A percentile compares a stretch with the other conserved stretches of the same genome.
phyloP scores from a whole-genome alignment of 306 rosid species.

The Morella rubra region DNA sequence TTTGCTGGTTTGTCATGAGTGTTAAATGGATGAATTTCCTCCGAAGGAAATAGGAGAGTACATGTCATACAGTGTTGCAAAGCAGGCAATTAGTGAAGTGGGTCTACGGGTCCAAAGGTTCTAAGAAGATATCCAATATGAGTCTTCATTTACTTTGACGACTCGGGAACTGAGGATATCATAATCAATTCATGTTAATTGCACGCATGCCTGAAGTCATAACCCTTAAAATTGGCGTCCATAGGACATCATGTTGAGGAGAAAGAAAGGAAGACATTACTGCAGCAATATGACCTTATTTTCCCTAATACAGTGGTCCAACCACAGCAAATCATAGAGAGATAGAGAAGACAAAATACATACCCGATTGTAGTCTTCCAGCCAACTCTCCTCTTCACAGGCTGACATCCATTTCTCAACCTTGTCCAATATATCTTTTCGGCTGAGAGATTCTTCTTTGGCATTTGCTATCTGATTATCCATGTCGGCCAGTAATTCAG shows the following conservation, averaged over 20 bases:
- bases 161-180: not conserved
- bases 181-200: not conserved
- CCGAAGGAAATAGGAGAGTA: not conserved
- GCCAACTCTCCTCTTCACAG: slow-evolving; percentile 99
- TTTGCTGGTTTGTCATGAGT: not conserved
- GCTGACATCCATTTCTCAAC: slow-evolving; percentile 99
- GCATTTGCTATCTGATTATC: slow-evolving; percentile 90
- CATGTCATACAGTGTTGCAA: not conserved
- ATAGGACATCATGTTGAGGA: no score
- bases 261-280: not conserved
- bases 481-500: slow-evolving; percentile 91
- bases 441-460: slow-evolving; percentile 87
- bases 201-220: not conserved
- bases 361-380: slow-evolving; percentile 98
- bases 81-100: not conserved
- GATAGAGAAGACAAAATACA: slow-evolving; percentile 14
- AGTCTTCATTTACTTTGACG: not conserved
- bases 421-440: slow-evolving; percentile 97
- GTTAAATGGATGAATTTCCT: not conserved
- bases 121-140: not conserved
- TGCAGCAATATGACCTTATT: not conserved
- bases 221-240: not conserved
- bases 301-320: not conserved
- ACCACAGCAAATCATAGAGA: not conserved
- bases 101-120: not conserved